Evolutionary conservation across 192 early-diverging fungal species (phyloP), one percentile per base, ranked within the genome.

Genomic region (Rhizophagus clarus): DNA sequence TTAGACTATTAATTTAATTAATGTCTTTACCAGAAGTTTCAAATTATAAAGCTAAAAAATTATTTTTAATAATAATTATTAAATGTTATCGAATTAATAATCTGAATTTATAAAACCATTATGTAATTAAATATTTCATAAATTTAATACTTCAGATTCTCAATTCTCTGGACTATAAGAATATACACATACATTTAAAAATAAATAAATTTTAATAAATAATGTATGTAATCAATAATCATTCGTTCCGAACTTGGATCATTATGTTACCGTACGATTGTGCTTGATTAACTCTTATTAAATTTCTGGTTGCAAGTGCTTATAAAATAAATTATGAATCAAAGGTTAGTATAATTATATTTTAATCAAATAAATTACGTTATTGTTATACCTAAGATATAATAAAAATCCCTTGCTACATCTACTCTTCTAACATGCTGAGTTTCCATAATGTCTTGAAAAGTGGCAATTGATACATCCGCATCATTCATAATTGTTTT

Each of bases 311-410:
- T 34, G 72, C 17, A 26, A 74, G 72, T 6, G 31, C 72, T 74
- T 51, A 51, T n/a, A n/a, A 40, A 10, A 29, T 15, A 56, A 42
- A 22, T 42, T 42, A 34, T n/a, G n/a, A 45, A 42, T 70, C 11
- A 42, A 22, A 22, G 31, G n/a, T 34, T 34, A 2, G 8, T 42
- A 37, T 7, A 69, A 37, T 20, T 34, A 22, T 69, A 20, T 20
- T 8, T 14, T 37, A 70, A 4, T 22, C 34, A 69, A 34, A 20
- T 37, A 12, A 26, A 60, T 17, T 32, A 60, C 12, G 12, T 31
- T 74, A 61, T 45, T 45, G 42, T 45, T 22, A 49, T 74, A 74
- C 72, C 72, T 29, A 74, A 74, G 26, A 74, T 74, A 29, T 74
- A 29, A 60, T 61, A 49, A 74, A 74, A 74, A 11, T 20, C 26